These are phyloP conservation scores for Salvia hispanica DNA, from an alignment of 257 asterid genomes.

Conservation along the genomic window DNA sequence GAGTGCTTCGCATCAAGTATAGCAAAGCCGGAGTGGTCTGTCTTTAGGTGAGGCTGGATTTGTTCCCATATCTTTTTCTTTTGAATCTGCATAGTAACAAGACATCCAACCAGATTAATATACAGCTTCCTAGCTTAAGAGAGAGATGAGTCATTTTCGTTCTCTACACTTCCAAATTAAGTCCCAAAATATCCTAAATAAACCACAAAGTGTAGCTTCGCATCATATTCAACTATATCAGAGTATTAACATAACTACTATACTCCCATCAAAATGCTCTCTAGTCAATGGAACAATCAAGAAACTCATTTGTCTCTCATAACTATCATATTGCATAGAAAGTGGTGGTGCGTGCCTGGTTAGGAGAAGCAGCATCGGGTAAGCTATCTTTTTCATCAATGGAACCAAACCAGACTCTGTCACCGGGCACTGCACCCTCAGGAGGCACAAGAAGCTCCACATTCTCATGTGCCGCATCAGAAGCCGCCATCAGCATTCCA, in stretches of 20 bases:
- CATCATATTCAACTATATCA: not conserved
- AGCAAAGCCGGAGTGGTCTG: constrained; percentile 63
- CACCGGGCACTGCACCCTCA: constrained; percentile 77
- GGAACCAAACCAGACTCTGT: constrained; percentile 94
- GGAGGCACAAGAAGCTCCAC: constrained; percentile 93
- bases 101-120: not conserved
- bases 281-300: not conserved
- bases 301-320: too few species aligned
- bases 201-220: not conserved
- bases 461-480: constrained; percentile 82
- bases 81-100: constrained; percentile 56
- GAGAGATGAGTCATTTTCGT: not conserved
- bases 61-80: constrained; percentile 94
- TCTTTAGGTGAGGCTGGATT: constrained; percentile 80
- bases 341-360: constrained; percentile 57
- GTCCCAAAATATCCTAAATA: not conserved
- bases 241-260: not conserved
- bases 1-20: constrained; percentile 44
- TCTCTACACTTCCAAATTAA: not conserved
- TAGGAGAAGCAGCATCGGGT: constrained; percentile 83
- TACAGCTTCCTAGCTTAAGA: not conserved
- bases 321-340: too few species aligned
- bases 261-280: not conserved
- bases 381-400: constrained; percentile 62
- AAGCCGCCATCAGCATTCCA: constrained; percentile 98